Base-by-base conservation (phyloP, 441 rosid genomes). In the Viola pubescens region DNA sequence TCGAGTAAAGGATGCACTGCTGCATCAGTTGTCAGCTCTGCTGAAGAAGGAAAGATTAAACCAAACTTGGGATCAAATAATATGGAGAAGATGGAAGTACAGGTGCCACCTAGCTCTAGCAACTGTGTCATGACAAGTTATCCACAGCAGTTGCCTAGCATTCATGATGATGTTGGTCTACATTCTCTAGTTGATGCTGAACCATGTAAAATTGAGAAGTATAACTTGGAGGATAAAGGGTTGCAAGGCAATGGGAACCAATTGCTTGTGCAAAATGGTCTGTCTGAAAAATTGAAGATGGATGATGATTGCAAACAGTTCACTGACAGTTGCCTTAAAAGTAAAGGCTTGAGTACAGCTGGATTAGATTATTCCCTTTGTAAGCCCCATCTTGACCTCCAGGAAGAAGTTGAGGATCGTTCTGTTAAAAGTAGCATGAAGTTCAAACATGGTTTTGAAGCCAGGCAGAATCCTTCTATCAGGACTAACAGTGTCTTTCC, bases 31-130 rank as follows among this genome's bases (percentile, higher is more conserved):
- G 40, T 12, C 26, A 61, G 9, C 51, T 59, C 66, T 60, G 63
- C 60, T 58, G 67, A 73, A 58, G 66, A 57, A 49, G 77, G 66
- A 67, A 83, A 67, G 48, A 62, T 56, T 60, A 69, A 63, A 73
- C 52, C 66, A 16, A 56, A 68, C 65, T 50, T 53, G 39, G 66
- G 70, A 46, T 48, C 11, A 51, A 69, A 63, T 38, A 63, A 26
- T 57, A 34, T 43, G 62, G 70, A 37, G 59, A 70, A 66, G 63
- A 63, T 65, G 69, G 66, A 60, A 52, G 45, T 59, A 54, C 61
- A 64, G 62, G 70, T 43, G 47, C 67, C 62, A 54, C 54, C 19
- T 41, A 54, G 64, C 56, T 56, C 69, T 59, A 7, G 55, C 60
- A 72, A 61, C 62, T 59, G 58, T 71, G 75, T 63, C 56, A 61